These are phyloP conservation scores for Trypanosoma caninum DNA, from an alignment of 208 protist species.

Conservation along the genomic window DNA sequence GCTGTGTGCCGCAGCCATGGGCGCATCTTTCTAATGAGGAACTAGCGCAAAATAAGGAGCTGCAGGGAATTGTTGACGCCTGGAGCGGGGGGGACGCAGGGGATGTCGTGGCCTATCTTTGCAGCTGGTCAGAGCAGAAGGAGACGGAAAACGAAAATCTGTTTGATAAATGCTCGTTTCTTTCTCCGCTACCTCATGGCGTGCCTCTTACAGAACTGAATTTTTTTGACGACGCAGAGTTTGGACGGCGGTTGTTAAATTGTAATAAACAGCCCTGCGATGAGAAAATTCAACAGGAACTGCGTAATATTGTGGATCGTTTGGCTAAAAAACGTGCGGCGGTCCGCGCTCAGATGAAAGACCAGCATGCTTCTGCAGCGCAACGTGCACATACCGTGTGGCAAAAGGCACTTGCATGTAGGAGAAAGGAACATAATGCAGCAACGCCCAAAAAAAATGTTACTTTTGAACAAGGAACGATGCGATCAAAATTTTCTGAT, in stretches of 20 bases:
- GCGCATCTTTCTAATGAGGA: conserved; percentile 48
- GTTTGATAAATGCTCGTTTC: conserved; percentile 53
- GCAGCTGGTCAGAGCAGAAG: conserved; percentile 47
- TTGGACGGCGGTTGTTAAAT: conserved; percentile 25
- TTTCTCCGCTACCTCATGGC: conserved; percentile 46
- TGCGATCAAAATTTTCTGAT: conserved; percentile 36
- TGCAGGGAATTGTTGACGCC: conserved; percentile 31
- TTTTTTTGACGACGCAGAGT: conserved; percentile 40
- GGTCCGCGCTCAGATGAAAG: conserved; percentile 3
- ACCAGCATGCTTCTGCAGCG: conserved; percentile 7
- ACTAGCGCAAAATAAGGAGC: conserved; percentile 35
- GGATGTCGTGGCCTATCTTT: conserved; percentile 28
- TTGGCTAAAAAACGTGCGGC: conserved; percentile 39
- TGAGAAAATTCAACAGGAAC: conserved; percentile 29
- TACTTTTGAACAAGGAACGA: no score
- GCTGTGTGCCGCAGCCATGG: conserved; percentile 60
- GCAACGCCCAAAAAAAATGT: no score
- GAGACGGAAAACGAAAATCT: conserved; percentile 62
- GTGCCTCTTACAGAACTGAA: conserved; percentile 52
- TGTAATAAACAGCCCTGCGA: conserved; percentile 24
- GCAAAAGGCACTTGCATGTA: no score
- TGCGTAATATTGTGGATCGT: conserved; percentile 40
- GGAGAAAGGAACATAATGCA: no score
- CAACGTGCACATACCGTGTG: conserved; percentile 35
- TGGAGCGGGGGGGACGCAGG: conserved; percentile 9